Evolutionary conservation across 176 grass and related monocot species (phyloP).

Genomic region (Stipa capillata): DNA sequence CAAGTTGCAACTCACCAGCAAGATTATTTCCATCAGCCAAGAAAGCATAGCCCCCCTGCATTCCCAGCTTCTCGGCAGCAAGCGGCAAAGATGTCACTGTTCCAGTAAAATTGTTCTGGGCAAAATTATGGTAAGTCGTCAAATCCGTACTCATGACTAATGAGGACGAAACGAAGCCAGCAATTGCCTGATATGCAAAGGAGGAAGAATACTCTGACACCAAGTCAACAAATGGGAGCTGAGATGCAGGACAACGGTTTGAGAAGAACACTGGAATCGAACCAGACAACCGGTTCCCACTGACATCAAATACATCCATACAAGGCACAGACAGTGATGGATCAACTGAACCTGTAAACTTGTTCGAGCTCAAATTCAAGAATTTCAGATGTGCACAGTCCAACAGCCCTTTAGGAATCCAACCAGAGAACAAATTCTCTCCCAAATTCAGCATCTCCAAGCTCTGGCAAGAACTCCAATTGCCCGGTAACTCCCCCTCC

Average conservation of each 20-base stretch:
- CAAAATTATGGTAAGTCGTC: conserved; percentile 82
- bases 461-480: conserved; percentile 67
- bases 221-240: conserved; percentile 38
- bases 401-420: conserved; percentile 49
- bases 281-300: conserved; percentile 71
- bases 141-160: conserved; percentile 7
- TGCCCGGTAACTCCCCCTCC: conserved; percentile 54
- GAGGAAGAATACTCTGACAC: conserved; percentile 53
- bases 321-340: conserved; percentile 62
- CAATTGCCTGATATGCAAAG: conserved; percentile 39
- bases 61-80: conserved; percentile 40
- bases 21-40: conserved; percentile 66
- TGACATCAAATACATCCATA: conserved; percentile 91
- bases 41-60: conserved; percentile 74
- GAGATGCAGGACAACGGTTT: conserved; percentile 38
- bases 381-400: conserved; percentile 67
- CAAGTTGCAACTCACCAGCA: conserved; percentile 30
- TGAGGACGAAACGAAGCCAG: conserved; percentile 20
- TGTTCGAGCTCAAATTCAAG: conserved; percentile 82
- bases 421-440: conserved; percentile 67
- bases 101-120: conserved; percentile 81
- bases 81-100: conserved; percentile 46
- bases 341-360: conserved; percentile 55
- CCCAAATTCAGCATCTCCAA: conserved; percentile 89
- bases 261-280: conserved; percentile 45